These are phyloP conservation scores for Avena eriantha DNA, from an alignment of 176 grass and related monocot species.

Conservation along the genomic window DNA sequence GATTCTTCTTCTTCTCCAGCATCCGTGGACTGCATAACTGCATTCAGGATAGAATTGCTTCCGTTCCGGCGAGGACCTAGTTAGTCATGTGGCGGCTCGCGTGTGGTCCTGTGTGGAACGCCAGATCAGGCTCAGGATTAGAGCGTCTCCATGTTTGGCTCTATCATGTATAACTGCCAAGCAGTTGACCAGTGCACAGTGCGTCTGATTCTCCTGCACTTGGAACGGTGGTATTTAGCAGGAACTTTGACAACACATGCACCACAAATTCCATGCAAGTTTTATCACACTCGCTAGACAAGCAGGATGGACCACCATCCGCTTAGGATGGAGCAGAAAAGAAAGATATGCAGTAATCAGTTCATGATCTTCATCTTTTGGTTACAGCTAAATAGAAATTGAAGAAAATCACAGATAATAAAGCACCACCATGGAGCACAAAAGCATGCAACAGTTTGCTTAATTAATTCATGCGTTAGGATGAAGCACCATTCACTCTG, in stretches of 20 bases:
- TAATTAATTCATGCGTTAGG: neutral
- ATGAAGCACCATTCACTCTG: neutral
- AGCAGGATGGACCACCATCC: neutral
- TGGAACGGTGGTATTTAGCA: neutral
- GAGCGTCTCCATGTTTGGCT: neutral
- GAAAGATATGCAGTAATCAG: neutral
- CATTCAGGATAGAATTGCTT: slow-evolving; percentile 18
- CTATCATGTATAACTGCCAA: neutral
- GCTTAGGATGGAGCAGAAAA: neutral
- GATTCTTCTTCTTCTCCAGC: neutral
- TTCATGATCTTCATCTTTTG: neutral
- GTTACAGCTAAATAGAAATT: neutral
- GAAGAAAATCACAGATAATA: neutral
- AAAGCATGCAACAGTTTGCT: neutral
- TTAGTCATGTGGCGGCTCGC: neutral
- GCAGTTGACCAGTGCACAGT: neutral
- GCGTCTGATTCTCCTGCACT: neutral
- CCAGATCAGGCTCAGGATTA: neutral
- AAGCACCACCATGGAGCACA: neutral
- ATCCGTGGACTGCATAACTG: neutral
- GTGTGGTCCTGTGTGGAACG: neutral
- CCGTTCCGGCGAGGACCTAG: neutral
- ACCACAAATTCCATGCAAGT: neutral
- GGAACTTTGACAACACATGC: neutral
- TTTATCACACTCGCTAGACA: neutral